Base-by-base conservation (phyloP, 2,329 filamentous ascomycete species). In the Pseudogymnoascus sp. region DNA sequence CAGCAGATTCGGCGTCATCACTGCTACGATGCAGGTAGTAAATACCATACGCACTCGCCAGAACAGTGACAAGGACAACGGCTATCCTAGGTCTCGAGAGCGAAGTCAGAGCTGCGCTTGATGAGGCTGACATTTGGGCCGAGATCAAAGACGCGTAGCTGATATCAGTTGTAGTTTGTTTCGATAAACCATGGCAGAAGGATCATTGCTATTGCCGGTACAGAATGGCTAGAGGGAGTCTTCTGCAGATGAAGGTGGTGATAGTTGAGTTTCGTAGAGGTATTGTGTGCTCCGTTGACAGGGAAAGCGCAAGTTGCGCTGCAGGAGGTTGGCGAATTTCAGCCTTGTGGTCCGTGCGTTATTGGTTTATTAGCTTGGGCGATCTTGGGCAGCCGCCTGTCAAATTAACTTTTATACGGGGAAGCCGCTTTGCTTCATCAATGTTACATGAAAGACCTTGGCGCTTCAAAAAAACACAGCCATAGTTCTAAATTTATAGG, bases 21-120 rank as follows among this genome's bases (percentile, higher is more conserved):
- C 67, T 68, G 69, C 65, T 71, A 61, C 67, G 72, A 70, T 85
- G 88, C 66, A 84, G 73, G 61, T 83, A 80, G 69, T 84, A 89
- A 61, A 80, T 78, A 60, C 82, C 74, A 57, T 81, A 84, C 9
- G 77, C 78, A 43, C 82, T 81, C 1, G 82, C 81, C 50, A 83
- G 71, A 50, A 80, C 79, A 37, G 84, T 82, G 38, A 84, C 68
- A 22, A 83, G 66, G 58, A 82, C 77, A 60, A 88, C 76, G 61
- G 82, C 78, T 61, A 85, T 68, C 62, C 81, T 78, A 57, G 79
- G 78, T 66, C 82, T 77, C 60, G 79, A 79, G 62, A 86, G 73
- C 67, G 76, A 63, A 64, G 66, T 80, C 71, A 82, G 82, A 73
- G 78, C 76, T 71, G 79, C 77, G 63, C 76, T 70, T 66, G 76